Evolutionary conservation across 257 asterid genomes (phyloP).

Genomic region (Solanum chmielewskii): DNA sequence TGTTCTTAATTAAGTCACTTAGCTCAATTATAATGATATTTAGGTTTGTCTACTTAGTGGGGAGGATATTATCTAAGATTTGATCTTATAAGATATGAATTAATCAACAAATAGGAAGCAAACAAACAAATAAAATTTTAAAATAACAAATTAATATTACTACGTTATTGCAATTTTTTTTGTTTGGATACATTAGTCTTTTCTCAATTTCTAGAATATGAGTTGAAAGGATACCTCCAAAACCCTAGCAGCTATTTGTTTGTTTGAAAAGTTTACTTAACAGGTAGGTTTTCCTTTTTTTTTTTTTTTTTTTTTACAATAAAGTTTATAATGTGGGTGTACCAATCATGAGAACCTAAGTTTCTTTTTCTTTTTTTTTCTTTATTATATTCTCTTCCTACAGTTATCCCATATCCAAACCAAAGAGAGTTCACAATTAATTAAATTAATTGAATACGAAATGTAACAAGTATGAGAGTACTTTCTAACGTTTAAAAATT

Average conservation of each 20-base stretch:
- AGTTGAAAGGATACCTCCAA: background rate
- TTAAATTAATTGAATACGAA: too few relatives aligned
- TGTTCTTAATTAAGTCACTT: background rate
- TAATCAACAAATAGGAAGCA: background rate
- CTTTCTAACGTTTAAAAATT: too few relatives aligned
- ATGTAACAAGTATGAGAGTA: too few relatives aligned
- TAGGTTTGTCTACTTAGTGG: background rate
- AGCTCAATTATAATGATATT: background rate
- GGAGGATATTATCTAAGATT: background rate
- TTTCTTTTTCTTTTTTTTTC: background rate
- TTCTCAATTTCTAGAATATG: background rate
- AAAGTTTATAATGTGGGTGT: background rate
- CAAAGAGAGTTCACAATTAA: background rate
- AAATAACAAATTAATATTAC: background rate
- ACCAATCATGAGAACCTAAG: background rate
- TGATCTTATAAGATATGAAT: background rate
- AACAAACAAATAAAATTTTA: background rate
- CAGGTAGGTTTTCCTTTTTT: background rate
- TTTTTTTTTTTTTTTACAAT: background rate
- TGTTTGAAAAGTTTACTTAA: background rate
- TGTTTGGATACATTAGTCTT: background rate
- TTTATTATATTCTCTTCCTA: background rate
- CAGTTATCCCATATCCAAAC: background rate
- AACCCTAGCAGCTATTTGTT: background rate
- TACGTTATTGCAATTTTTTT: background rate